A percentile compares a stretch with the other conserved stretches of the same genome.
Evolutionary conservation across 1,284 basidiomycete genomes (phyloP).

Genomic region (Microbotryum intermedium): DNA sequence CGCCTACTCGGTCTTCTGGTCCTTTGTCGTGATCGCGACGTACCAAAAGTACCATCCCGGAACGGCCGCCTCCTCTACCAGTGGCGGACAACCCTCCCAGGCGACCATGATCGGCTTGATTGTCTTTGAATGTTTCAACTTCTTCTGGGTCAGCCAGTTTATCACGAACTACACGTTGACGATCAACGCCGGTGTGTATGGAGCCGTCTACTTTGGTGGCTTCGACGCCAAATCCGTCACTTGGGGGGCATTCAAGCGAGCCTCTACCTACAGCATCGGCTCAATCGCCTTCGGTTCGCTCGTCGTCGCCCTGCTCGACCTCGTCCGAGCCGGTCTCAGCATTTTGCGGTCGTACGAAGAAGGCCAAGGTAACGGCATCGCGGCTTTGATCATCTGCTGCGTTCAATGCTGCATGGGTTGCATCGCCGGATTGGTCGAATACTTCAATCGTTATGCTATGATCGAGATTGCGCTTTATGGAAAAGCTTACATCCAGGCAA

Average conservation of each 20-base stretch:
- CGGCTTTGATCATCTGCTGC: slow-evolving; percentile 64
- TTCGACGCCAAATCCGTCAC: slow-evolving; percentile 18
- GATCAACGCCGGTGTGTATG: slow-evolving; percentile 57
- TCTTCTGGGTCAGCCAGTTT: slow-evolving; percentile 6
- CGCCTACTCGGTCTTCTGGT: slow-evolving; percentile 38
- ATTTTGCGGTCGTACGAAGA: slow-evolving; percentile 59
- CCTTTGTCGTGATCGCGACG: slow-evolving; percentile 57
- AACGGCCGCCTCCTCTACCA: slow-evolving; percentile 32
- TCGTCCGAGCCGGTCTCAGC: slow-evolving; percentile 60
- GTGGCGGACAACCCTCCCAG: slow-evolving; percentile 47
- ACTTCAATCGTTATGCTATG: slow-evolving; percentile 77
- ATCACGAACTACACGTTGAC: slow-evolving; percentile 59
- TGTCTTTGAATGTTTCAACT: slow-evolving; percentile 47
- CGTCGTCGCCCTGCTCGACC: slow-evolving; percentile 76
- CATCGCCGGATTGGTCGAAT: slow-evolving; percentile 61
- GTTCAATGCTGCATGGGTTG: slow-evolving; percentile 71
- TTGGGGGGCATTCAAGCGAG: slow-evolving; percentile 56
- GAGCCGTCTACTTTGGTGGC: slow-evolving; percentile 10
- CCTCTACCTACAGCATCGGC: slow-evolving; percentile 75
- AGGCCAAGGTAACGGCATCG: slow-evolving; percentile 63
- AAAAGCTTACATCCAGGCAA: slow-evolving; percentile 54
- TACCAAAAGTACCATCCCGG: slow-evolving; percentile 35
- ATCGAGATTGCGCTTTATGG: slow-evolving; percentile 78
- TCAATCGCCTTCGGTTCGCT: slow-evolving; percentile 83
- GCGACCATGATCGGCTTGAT: slow-evolving; percentile 59